Evolutionary conservation across 352 stramenopile genomes (phyloP), one percentile per base, ranked within the genome.

Genomic region (Globisporangium canariense): DNA sequence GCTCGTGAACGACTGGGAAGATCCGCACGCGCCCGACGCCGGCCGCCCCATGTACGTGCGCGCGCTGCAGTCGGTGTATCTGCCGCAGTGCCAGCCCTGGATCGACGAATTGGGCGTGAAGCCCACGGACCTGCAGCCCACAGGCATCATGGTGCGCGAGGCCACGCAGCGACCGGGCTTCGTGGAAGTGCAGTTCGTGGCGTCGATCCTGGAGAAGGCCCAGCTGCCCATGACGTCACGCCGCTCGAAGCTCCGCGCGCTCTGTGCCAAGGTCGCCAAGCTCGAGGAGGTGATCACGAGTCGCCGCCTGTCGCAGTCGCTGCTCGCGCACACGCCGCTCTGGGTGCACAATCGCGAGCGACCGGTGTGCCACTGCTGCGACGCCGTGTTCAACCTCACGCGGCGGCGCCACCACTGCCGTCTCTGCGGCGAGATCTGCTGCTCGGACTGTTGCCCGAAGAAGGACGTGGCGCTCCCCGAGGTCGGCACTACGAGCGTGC

Each of bases 361-460:
- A 0, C 54, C 73, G 13, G 73, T 71, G 18, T 93, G 84, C 70
- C 75, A 79, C 57, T 76, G 77, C 18, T 93, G 84, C 38, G 74
- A 83, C 51, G 78, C 79, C 20, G 82, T 84, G 53, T 93, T 93
- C 63, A 74, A 72, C 0, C 45, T 93, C n/a, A 88, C 81, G 13
- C 81, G 83, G 32, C 78, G 84, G 18, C 84, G 84, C 34, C 84
- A 93, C 68, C 84, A 93, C 58, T 93, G 84, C 60, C 84, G 84
- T 25, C 65, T 93, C 20, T 93, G 84, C 32, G 84, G 84, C 46
- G 84, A 93, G 70, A 65, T 93, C 62, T 89, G 80, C 58, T 93
- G 84, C 61, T 83, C 81, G 2, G 80, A 88, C 38, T 93, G 84
- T 65, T 90, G 76, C 2, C 84, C 84, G n/a, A 93, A 93, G 59